Evolutionary conservation across 495 filamentous ascomycete genomes (phyloP).

Genomic region (Xylaria cubensis): DNA sequence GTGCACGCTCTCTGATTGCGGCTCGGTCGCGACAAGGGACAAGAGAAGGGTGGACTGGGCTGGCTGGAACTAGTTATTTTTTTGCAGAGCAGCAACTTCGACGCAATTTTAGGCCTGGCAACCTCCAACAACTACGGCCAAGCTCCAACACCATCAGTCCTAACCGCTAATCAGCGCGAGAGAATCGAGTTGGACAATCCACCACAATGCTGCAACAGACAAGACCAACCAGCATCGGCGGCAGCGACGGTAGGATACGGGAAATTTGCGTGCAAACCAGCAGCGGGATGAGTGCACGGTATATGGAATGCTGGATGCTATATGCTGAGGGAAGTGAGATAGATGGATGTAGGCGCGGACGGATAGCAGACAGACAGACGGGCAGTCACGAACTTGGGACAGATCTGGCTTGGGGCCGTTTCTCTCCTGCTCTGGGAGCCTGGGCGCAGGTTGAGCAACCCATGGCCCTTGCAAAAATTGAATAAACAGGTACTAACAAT

Average conservation of each 20-base stretch:
- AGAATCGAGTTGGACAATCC: constrained; percentile 3
- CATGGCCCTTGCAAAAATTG: constrained; percentile 4
- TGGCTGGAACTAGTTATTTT: not conserved
- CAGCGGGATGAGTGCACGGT: constrained; percentile 3
- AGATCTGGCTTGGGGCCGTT: constrained; percentile 25
- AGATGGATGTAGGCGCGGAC: not conserved
- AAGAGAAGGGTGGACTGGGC: not conserved
- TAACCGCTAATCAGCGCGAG: not conserved
- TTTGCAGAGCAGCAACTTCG: constrained; percentile 1
- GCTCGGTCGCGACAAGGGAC: constrained; percentile 20
- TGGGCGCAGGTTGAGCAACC: constrained; percentile 8
- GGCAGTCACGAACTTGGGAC: constrained; percentile 19
- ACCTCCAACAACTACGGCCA: constrained; percentile 25
- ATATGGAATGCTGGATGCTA: not conserved
- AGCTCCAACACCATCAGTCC: constrained; percentile 17
- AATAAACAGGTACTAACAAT: constrained; percentile 10
- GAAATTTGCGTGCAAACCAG: not conserved
- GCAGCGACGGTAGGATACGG: not conserved
- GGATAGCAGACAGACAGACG: not conserved
- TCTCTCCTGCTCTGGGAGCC: not conserved
- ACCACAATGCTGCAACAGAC: constrained; percentile 5
- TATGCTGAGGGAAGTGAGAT: constrained; percentile 19
- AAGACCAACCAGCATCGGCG: not conserved
- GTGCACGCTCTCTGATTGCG: constrained; percentile 25
- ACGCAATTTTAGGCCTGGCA: constrained; percentile 16